These are phyloP conservation scores for Naumovozyma baii DNA, from an alignment of 805 yeast genomes.

Conservation along the genomic window DNA sequence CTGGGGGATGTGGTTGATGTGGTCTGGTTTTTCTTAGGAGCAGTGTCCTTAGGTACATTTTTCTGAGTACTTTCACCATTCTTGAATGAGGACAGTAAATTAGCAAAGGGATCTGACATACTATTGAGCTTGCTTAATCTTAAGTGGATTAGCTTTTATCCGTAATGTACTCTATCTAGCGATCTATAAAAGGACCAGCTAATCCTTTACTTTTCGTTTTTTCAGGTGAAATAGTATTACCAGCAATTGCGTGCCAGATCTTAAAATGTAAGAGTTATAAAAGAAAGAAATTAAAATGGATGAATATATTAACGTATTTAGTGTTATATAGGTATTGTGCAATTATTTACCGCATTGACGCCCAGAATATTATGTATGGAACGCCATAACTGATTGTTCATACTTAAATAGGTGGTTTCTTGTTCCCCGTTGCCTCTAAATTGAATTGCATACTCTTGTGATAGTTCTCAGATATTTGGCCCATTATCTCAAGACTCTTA, in stretches of 20 bases:
- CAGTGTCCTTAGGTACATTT: not conserved
- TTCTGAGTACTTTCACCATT: constrained; percentile 4
- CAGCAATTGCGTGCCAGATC: no score
- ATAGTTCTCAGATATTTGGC: constrained; percentile 75
- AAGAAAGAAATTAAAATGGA: not conserved
- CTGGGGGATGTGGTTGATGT: not conserved
- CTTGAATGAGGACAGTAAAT: constrained; percentile 30
- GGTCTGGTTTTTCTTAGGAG: not conserved
- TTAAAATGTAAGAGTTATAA: no score
- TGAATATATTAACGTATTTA: no score
- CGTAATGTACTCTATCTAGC: no score
- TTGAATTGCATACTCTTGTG: constrained; percentile 61
- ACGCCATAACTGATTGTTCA: no score
- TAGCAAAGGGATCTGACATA: constrained; percentile 37
- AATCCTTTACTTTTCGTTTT: not conserved
- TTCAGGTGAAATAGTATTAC: no score
- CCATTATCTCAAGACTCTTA: constrained; percentile 57
- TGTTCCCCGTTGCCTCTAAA: constrained; percentile 54
- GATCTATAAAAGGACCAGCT: not conserved
- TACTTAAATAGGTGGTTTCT: constrained; percentile 24
- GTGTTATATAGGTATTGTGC: no score
- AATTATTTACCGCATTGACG: no score
- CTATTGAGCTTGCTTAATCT: not conserved
- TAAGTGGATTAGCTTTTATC: no score
- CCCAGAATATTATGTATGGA: no score